Conservation (phyloP, 345 rosid genomes). For the Salix purpurea region DNA sequence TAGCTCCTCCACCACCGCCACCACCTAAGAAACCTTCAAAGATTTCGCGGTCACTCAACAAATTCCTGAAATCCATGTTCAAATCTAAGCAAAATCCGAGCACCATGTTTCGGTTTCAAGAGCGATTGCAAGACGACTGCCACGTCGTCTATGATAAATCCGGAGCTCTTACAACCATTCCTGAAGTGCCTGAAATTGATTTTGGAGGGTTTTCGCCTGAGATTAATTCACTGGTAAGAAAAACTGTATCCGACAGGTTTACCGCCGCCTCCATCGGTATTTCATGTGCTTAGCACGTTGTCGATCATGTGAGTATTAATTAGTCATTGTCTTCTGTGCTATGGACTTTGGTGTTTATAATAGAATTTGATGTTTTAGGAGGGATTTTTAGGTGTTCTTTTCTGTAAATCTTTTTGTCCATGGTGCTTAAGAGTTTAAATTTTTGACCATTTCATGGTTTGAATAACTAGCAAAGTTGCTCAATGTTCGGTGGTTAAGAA, state of each 20-base stretch:
- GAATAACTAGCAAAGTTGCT: neutral
- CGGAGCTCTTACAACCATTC: conserved; percentile 74
- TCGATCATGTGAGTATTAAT: neutral
- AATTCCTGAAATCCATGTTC: conserved; percentile 56
- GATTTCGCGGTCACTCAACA: conserved; percentile 58
- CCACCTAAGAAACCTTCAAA: conserved; percentile 39
- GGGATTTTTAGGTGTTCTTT: neutral
- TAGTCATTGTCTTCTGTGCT: no score
- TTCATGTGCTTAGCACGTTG: conserved; percentile 33
- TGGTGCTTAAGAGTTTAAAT: neutral
- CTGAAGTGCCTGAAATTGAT: conserved; percentile 71
- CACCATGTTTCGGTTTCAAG: conserved; percentile 23
- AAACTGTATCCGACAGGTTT: conserved; percentile 61
- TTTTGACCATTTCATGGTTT: neutral
- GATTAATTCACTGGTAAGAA: conserved; percentile 43
- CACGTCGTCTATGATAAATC: conserved; percentile 54
- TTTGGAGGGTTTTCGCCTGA: conserved; percentile 53
- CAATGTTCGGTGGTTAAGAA: neutral
- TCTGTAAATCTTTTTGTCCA: neutral
- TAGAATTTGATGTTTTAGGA: neutral
- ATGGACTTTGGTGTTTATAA: no score
- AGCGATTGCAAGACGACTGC: conserved; percentile 32
- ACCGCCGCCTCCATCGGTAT: conserved; percentile 31
- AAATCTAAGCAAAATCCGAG: conserved; percentile 29
- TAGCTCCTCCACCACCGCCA: conserved; percentile 20